Conservation (phyloP, 805 yeast species). For the Cephaloascus fragrans region DNA sequence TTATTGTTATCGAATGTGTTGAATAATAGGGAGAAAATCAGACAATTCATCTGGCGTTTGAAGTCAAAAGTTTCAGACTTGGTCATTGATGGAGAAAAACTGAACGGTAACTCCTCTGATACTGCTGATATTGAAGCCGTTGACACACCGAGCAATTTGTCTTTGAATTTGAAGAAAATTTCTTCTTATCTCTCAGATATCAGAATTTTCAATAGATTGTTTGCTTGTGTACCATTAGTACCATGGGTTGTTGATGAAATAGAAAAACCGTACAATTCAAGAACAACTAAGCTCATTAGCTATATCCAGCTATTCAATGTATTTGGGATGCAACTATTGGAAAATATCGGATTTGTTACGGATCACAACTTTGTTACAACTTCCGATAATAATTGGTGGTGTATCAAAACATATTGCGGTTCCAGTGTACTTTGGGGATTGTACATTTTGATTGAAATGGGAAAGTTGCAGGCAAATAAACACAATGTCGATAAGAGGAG, state of each 20-base stretch:
- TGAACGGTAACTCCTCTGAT: background rate
- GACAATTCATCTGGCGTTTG: constrained; percentile 15
- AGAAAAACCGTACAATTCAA: constrained; percentile 5
- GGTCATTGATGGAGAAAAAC: background rate
- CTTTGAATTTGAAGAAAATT: constrained; percentile 10
- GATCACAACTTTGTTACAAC: constrained; percentile 19
- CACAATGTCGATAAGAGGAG: constrained; percentile 1
- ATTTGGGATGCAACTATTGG: constrained; percentile 20
- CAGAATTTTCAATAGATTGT: constrained; percentile 23
- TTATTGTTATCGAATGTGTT: constrained; percentile 23
- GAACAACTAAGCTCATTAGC: constrained; percentile 8
- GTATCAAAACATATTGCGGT: background rate
- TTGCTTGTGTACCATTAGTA: constrained; percentile 18
- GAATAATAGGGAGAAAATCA: constrained; percentile 24
- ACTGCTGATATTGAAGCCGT: background rate
- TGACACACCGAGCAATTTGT: background rate
- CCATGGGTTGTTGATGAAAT: constrained; percentile 8
- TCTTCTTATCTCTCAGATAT: constrained; percentile 21
- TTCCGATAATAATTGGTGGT: background rate
- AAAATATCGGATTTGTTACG: constrained; percentile 20
- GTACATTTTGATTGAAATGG: constrained; percentile 19
- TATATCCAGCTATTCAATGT: constrained; percentile 12
- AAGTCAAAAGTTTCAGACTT: constrained; percentile 16
- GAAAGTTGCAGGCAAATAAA: constrained; percentile 7
- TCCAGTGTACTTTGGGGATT: constrained; percentile 20